Base-by-base conservation (phyloP, 495 filamentous ascomycete species). In the Trichoderma asperelloides region DNA sequence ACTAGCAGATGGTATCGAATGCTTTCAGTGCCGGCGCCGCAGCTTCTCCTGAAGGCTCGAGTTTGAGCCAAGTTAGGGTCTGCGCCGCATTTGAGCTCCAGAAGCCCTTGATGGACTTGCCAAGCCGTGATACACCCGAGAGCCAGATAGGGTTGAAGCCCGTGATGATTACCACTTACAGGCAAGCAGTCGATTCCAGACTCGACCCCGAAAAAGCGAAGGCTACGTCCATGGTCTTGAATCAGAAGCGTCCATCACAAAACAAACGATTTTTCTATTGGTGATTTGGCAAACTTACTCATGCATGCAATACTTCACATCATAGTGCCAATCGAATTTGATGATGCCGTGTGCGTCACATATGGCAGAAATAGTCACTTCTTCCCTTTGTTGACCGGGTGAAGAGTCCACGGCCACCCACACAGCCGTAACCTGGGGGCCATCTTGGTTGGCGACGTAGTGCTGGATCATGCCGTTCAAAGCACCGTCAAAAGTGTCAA, bases 231-330 rank as follows among this genome's bases (percentile, higher is more conserved):
- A 37, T 37, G 5, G 9, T 2, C 2, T 37, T 8, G 5, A 7
- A 3, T 25, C 0, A 18, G 13, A 18, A 45, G 11, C 7, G 12
- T 1, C 12, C 41, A 45, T 15, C 41, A 18, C 11, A 45, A 2
- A 45, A 3, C 3, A 23, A 21, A 21, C 43, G n/a, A 13, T 47
- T 1, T 18, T 47, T 0, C 5, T 18, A 47, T 43, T 8, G 40
- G 2, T 15, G 5, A 64, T 30, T 7, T 65, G 62, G 3, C 62
- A 13, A 39, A 82, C 84, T 77, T 78, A 90, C 89, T 90, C 86
- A 69, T 91, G 84, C 62, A 91, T 81, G 64, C 88, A 86, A 71
- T 89, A 91, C 72, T 90, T 91, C 72, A 89, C 89, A 69, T 92
- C 89, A 0, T 74, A 75, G 82, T 85, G 90, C 6, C 83, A 43